phyloP scores from a whole-genome alignment of 345 rosid genomes.

The Heritiera littoralis region DNA sequence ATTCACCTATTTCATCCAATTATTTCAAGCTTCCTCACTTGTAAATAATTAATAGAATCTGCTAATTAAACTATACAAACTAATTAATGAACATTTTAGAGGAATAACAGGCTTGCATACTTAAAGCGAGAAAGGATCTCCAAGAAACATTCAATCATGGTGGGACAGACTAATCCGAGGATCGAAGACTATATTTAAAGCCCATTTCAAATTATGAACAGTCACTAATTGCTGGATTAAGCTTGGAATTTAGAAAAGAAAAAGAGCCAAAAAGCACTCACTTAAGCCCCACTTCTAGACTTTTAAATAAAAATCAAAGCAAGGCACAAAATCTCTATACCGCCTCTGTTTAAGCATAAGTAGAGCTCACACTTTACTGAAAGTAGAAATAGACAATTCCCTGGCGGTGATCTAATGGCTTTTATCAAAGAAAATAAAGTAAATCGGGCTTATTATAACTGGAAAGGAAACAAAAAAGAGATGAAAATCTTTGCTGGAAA shows the following conservation, averaged over 20 bases:
- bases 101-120: slow-evolving; percentile 8
- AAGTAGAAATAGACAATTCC: background rate
- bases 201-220: background rate
- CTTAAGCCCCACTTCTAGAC: background rate
- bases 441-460: background rate
- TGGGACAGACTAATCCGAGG: slow-evolving; percentile 24
- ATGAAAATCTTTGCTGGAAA: background rate
- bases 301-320: background rate
- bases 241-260: background rate
- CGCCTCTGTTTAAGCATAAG: background rate
- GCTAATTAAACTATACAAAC: background rate
- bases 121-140: slow-evolving; percentile 13
- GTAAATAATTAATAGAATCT: background rate
- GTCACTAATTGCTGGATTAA: background rate
- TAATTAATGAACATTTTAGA: background rate
- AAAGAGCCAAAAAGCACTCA: background rate
- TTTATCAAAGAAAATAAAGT: background rate
- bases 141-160: slow-evolving; percentile 25
- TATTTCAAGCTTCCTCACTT: background rate
- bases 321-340: background rate
- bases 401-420: slow-evolving; percentile 2
- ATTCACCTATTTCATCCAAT: background rate
- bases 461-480: background rate
- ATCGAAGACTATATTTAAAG: slow-evolving; percentile 8
- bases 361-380: background rate